These are phyloP conservation scores for Penicillium lagena DNA, from an alignment of 495 filamentous ascomycete genomes.

Conservation along the genomic window DNA sequence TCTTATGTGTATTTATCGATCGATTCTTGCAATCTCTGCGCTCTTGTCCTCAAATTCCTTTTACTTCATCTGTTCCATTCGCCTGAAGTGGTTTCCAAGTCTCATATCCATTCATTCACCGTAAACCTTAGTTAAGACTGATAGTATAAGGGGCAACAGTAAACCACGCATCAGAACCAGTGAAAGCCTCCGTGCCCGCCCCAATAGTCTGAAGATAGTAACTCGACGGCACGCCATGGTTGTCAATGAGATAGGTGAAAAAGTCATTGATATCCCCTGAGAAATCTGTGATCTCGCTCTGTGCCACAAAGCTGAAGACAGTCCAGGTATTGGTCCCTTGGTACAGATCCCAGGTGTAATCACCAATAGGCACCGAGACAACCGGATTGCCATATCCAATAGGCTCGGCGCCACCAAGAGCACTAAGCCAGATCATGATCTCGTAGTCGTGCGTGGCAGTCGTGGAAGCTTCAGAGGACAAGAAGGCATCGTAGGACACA, in stretches of 20 bases:
- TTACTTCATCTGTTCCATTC: no score
- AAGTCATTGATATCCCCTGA: conserved; percentile 14
- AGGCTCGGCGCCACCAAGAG: conserved; percentile 43
- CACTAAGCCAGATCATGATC: conserved; percentile 55
- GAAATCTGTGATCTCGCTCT: background rate
- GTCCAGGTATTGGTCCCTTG: background rate
- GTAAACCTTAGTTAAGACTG: background rate
- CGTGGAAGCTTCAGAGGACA: conserved; percentile 49
- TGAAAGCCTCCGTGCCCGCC: conserved; percentile 14
- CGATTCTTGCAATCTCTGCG: no score
- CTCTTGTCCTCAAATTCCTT: no score
- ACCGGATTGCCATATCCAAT: conserved; percentile 16
- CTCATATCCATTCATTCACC: no score
- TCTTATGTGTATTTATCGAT: no score
- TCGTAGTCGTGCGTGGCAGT: conserved; percentile 42
- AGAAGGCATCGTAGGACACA: conserved; percentile 15
- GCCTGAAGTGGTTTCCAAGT: no score
- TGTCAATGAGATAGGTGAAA: conserved; percentile 12
- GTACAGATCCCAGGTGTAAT: background rate
- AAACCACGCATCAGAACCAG: conserved; percentile 6
- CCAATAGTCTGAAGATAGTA: conserved; percentile 13
- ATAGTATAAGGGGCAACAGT: conserved; percentile 3
- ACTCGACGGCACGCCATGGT: conserved; percentile 4
- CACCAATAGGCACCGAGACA: background rate
- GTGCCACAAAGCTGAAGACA: conserved; percentile 5